Conservation (phyloP, 495 filamentous ascomycete genomes). For the Neurospora hispaniola region DNA sequence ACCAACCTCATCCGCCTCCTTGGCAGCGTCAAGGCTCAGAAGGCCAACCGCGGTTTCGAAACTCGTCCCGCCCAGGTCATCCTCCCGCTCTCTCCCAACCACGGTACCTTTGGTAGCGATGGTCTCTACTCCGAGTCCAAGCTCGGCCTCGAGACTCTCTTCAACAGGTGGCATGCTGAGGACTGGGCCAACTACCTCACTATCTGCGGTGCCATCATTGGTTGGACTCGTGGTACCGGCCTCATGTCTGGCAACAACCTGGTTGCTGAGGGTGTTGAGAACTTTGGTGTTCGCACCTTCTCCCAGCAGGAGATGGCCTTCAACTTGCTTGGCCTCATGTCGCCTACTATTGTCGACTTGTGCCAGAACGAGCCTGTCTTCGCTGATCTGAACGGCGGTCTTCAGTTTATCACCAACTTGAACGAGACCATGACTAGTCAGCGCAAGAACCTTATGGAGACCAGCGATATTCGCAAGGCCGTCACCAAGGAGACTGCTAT, state of each 20-base stretch:
- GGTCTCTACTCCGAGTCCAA: slow-evolving; percentile 98
- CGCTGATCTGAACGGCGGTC: slow-evolving; percentile 92
- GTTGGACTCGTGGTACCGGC: slow-evolving; percentile 97
- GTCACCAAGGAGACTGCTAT: slow-evolving; percentile 93
- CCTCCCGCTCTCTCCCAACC: slow-evolving; percentile 91
- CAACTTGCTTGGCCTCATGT: slow-evolving; percentile 94
- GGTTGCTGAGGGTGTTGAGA: slow-evolving; percentile 92
- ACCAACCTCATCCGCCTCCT: slow-evolving; percentile 91
- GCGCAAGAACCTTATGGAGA: slow-evolving; percentile 85
- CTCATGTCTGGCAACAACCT: slow-evolving; percentile 98
- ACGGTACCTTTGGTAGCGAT: slow-evolving; percentile 96
- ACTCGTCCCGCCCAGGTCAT: slow-evolving; percentile 95
- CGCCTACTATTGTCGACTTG: slow-evolving; percentile 84
- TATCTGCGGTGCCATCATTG: slow-evolving; percentile 96
- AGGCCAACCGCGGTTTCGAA: slow-evolving; percentile 76
- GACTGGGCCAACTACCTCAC: slow-evolving; percentile 97
- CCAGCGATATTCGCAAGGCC: slow-evolving; percentile 82
- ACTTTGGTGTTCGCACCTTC: slow-evolving; percentile 93
- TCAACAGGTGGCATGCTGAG: slow-evolving; percentile 98
- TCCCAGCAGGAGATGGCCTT: slow-evolving; percentile 99
- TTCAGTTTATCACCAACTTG: slow-evolving; percentile 96
- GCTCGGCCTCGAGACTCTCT: slow-evolving; percentile 89
- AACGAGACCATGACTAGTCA: slow-evolving; percentile 86
- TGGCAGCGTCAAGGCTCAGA: slow-evolving; percentile 82
- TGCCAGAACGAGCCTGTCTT: slow-evolving; percentile 94